These are phyloP conservation scores for Ceratocystis cubensis DNA, from an alignment of 2,329 filamentous ascomycete genomes.

Conservation along the genomic window DNA sequence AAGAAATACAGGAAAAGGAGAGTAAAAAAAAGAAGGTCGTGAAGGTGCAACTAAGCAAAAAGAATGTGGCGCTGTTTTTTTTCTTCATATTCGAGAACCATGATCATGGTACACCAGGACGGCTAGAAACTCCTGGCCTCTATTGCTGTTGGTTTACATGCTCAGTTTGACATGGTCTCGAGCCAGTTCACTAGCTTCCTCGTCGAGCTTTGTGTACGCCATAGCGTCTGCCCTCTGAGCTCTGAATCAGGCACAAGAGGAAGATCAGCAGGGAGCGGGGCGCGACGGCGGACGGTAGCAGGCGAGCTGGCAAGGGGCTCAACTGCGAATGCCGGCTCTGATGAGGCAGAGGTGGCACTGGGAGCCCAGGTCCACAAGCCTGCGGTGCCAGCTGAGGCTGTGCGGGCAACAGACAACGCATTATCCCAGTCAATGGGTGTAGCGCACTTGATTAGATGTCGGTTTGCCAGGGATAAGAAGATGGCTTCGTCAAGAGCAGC, in stretches of 20 bases:
- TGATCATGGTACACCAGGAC: too few relatives aligned
- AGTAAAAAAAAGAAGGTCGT: neutral
- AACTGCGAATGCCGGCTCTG: neutral
- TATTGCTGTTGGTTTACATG: neutral
- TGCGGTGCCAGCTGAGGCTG: neutral
- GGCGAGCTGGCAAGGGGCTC: neutral
- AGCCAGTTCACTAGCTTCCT: slow-evolving; percentile 10
- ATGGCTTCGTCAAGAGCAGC: slow-evolving; percentile 31
- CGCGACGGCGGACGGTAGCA: neutral
- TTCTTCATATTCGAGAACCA: too few relatives aligned
- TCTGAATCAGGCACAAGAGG: neutral
- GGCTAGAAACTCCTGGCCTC: too few relatives aligned
- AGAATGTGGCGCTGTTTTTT: neutral
- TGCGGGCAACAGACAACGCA: neutral
- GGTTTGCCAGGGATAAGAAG: neutral
- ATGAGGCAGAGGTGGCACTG: neutral
- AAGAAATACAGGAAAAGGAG: neutral
- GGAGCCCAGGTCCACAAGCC: slow-evolving; percentile 17
- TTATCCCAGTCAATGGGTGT: neutral
- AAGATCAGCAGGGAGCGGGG: slow-evolving; percentile 2
- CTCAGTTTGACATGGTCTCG: neutral
- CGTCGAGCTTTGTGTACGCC: neutral
- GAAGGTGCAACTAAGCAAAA: neutral
- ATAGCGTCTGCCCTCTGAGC: neutral
- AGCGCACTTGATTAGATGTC: neutral